Conservation (phyloP, 441 rosid species). For the Aleurites moluccanus region DNA sequence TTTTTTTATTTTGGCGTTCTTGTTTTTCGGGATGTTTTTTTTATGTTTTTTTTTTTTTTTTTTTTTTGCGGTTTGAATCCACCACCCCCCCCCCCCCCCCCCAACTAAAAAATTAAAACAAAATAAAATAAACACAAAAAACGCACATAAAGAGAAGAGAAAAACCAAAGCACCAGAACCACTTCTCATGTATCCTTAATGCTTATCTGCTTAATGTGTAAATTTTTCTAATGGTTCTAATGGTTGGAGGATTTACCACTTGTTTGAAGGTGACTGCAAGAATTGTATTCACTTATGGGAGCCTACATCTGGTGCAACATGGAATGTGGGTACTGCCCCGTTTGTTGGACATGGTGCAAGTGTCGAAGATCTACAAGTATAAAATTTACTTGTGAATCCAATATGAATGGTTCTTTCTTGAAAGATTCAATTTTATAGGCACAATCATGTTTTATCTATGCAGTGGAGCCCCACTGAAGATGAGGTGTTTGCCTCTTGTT, state of each 20-base stretch:
- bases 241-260: constrained; percentile 6
- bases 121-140: too few species aligned
- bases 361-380: constrained; percentile 90
- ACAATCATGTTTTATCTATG: constrained; percentile 20
- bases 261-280: constrained; percentile 74
- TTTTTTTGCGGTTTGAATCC: too few species aligned
- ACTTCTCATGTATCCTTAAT: neutral
- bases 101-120: too few species aligned
- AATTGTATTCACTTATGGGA: constrained; percentile 86
- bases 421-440: constrained; percentile 6
- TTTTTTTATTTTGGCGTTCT: too few species aligned
- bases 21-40: too few species aligned
- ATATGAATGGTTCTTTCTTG: constrained; percentile 8
- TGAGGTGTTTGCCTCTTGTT: constrained; percentile 77
- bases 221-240: constrained; percentile 18
- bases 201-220: constrained; percentile 16
- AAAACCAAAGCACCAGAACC: too few species aligned
- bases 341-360: constrained; percentile 78
- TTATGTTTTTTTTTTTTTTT: too few species aligned
- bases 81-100: too few species aligned
- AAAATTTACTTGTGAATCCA: constrained; percentile 9
- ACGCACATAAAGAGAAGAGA: too few species aligned
- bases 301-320: constrained; percentile 69
- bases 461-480: constrained; percentile 98
- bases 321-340: constrained; percentile 76